Conservation (phyloP, 495 filamentous ascomycete genomes). For the Penicillium pulvis region DNA sequence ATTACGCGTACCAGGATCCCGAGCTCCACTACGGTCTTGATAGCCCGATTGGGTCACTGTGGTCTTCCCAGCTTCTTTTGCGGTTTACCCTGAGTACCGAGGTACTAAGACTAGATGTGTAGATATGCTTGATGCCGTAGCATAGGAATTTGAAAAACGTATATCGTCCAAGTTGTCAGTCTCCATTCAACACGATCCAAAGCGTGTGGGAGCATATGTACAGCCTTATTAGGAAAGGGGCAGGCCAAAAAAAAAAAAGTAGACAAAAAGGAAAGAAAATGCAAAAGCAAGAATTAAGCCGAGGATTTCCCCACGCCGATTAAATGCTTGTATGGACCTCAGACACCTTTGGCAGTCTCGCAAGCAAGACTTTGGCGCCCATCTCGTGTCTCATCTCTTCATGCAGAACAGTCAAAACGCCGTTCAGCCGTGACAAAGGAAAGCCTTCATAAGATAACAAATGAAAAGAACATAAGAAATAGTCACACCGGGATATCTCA, state of each 20-base stretch:
- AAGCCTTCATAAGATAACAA: slow-evolving; percentile 18
- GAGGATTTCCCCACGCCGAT: slow-evolving; percentile 26
- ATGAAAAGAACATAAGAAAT: slow-evolving; percentile 20
- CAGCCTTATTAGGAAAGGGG: slow-evolving; percentile 12
- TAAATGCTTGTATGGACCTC: slow-evolving; percentile 32
- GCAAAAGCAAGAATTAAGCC: slow-evolving; percentile 24
- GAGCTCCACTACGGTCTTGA: slow-evolving; percentile 3
- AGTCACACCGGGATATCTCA: slow-evolving; percentile 23
- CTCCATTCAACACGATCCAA: slow-evolving; percentile 3
- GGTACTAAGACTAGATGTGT: too few relatives aligned
- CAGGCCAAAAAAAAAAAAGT: not conserved
- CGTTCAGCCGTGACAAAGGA: slow-evolving; percentile 21
- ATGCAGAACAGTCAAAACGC: slow-evolving; percentile 29
- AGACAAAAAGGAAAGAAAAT: slow-evolving; percentile 10
- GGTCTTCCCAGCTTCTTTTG: not conserved
- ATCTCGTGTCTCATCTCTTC: slow-evolving; percentile 37
- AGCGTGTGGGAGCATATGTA: slow-evolving; percentile 23
- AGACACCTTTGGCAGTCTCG: not conserved
- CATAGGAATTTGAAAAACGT: not conserved
- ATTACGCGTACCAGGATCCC: slow-evolving; percentile 4
- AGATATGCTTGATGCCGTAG: too few relatives aligned
- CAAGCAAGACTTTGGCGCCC: slow-evolving; percentile 7
- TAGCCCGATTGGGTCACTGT: not conserved
- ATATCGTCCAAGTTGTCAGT: not conserved
- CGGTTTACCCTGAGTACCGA: not conserved